Evolutionary conservation across 106 monocot genomes (phyloP).

Genomic region (Amphibolis antarctica): DNA sequence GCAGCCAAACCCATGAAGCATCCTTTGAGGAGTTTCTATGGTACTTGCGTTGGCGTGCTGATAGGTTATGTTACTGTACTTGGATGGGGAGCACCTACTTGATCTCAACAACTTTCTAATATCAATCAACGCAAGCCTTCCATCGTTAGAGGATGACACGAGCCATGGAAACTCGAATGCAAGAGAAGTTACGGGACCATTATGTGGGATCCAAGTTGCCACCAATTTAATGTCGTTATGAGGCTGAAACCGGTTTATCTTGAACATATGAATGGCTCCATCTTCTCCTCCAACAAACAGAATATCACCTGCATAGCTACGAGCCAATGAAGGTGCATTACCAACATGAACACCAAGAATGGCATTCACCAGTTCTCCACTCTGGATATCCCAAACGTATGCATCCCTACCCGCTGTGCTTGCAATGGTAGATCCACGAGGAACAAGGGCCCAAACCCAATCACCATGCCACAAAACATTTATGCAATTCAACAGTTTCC

Average conservation of each 20-base stretch:
- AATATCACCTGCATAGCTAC: conserved; percentile 47
- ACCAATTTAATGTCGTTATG: conserved; percentile 21
- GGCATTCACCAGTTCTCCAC: conserved; percentile 18
- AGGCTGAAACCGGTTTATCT: conserved; percentile 4
- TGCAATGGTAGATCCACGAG: conserved; percentile 44
- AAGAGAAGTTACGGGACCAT: background rate
- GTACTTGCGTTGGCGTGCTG: background rate
- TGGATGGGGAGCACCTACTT: background rate
- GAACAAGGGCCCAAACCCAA: conserved; percentile 70
- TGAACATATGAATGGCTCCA: conserved; percentile 59
- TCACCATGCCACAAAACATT: conserved; percentile 45
- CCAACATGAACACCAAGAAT: conserved; percentile 38
- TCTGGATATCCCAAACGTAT: conserved; percentile 54
- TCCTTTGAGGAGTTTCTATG: conserved; percentile 69
- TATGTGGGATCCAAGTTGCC: conserved; percentile 9
- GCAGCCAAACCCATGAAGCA: conserved; percentile 61
- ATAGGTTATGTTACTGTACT: background rate
- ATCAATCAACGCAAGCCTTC: conserved; percentile 62
- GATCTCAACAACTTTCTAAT: conserved; percentile 51
- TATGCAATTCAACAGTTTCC: conserved; percentile 36
- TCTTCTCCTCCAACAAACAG: conserved; percentile 76
- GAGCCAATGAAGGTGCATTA: conserved; percentile 41
- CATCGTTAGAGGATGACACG: conserved; percentile 68
- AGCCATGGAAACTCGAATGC: conserved; percentile 89
- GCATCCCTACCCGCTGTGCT: conserved; percentile 57